Evolutionary conservation across 257 asterid species (phyloP).

Genomic region (Capsicum baccatum): DNA sequence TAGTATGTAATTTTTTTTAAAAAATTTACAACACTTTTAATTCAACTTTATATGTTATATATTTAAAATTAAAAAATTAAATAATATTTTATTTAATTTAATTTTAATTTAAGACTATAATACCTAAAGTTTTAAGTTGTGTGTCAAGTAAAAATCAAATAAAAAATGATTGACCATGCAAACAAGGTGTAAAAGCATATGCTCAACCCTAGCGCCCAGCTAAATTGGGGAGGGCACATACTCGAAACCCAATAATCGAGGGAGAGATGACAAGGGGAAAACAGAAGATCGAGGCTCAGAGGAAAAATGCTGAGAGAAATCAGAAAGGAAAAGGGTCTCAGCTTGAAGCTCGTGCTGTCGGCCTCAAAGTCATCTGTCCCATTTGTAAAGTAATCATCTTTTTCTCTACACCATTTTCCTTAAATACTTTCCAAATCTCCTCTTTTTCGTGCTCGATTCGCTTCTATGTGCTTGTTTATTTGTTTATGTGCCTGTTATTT

Average conservation of each 20-base stretch:
- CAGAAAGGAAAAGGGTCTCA: constrained; percentile 85
- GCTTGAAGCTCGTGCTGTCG: constrained; percentile 90
- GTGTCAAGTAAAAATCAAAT: too few species aligned
- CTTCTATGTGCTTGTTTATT: neutral
- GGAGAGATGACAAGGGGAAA: constrained; percentile 21
- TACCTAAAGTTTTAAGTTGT: too few species aligned
- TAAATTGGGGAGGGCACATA: neutral
- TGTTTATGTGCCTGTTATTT: neutral
- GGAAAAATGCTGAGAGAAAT: constrained; percentile 76
- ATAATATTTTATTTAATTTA: too few species aligned
- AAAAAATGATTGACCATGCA: too few species aligned
- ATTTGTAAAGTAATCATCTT: constrained; percentile 56
- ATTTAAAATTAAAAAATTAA: too few species aligned
- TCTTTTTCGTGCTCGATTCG: neutral
- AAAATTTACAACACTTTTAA: too few species aligned
- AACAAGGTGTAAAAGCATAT: too few species aligned
- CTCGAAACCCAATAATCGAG: neutral
- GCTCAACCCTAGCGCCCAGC: too few species aligned
- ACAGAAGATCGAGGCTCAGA: constrained; percentile 69
- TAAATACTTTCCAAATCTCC: neutral
- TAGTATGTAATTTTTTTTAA: too few species aligned
- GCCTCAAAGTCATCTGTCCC: constrained; percentile 87
- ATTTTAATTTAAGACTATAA: too few species aligned
- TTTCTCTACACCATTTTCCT: constrained; percentile 10
- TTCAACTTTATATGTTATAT: too few species aligned